Evolutionary conservation across 108 stramenopile genomes (phyloP).

Genomic region (Nitzschia sp.): DNA sequence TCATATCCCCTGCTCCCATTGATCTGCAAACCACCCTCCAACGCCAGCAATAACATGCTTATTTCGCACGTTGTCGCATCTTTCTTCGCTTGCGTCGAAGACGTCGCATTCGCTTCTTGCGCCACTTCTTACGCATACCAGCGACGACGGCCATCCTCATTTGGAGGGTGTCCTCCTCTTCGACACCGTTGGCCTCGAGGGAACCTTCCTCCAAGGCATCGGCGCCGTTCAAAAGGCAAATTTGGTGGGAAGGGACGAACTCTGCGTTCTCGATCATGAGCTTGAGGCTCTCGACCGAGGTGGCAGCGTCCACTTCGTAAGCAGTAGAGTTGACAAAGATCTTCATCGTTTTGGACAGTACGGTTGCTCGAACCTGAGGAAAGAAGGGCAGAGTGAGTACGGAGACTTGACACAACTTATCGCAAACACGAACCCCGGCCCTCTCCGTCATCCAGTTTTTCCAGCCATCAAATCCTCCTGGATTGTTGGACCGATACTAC

Average conservation of each 20-base stretch:
- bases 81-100: conserved; percentile 92
- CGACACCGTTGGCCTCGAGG: conserved; percentile 78
- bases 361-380: conserved; percentile 65
- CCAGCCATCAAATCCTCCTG: too few relatives aligned
- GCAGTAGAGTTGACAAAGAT: conserved; percentile 78
- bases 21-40: conserved; percentile 22
- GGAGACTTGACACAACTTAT: too few relatives aligned
- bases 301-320: conserved; percentile 78
- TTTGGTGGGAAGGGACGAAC: conserved; percentile 79
- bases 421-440: too few relatives aligned
- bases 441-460: too few relatives aligned
- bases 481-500: too few relatives aligned
- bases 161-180: conserved; percentile 78
- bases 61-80: conserved; percentile 95
- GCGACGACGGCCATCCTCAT: conserved; percentile 73
- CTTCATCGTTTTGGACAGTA: conserved; percentile 59
- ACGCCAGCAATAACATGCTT: conserved; percentile 25
- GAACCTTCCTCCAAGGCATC: conserved; percentile 70
- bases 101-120: conserved; percentile 93
- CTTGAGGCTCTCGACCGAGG: conserved; percentile 86
- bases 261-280: conserved; percentile 87
- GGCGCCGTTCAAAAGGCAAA: conserved; percentile 75
- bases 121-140: conserved; percentile 92
- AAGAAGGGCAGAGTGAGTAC: background rate
- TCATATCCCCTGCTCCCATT: background rate